phyloP scores from a whole-genome alignment of 1,284 basidiomycete species.

The Sphaerobolus stellatus region DNA sequence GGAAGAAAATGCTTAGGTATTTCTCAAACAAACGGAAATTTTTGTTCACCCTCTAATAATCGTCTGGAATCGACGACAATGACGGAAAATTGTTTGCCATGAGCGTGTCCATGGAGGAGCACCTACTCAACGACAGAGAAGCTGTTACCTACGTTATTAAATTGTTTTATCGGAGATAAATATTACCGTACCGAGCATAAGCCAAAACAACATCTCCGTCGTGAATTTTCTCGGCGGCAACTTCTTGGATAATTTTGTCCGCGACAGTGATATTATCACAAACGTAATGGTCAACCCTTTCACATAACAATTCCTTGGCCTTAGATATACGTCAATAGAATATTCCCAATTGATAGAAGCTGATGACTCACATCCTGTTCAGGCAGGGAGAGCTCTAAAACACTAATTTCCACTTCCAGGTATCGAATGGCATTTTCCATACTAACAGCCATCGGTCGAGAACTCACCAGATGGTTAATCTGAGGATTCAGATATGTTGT shows the following conservation, averaged over 20 bases:
- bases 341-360: slow-evolving; percentile 10
- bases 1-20: slow-evolving; percentile 4
- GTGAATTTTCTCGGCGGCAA: slow-evolving; percentile 90
- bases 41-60: slow-evolving; percentile 76
- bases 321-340: slow-evolving; percentile 31
- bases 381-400: slow-evolving; percentile 86
- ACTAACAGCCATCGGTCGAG: slow-evolving; percentile 90
- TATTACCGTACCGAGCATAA: slow-evolving; percentile 71
- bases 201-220: slow-evolving; percentile 92
- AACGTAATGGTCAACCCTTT: slow-evolving; percentile 91
- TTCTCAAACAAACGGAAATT: background rate
- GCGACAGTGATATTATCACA: slow-evolving; percentile 92
- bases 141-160: slow-evolving; percentile 41
- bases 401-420: slow-evolving; percentile 94
- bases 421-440: slow-evolving; percentile 95
- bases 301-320: slow-evolving; percentile 85
- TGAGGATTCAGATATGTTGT: slow-evolving; percentile 88
- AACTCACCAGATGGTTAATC: slow-evolving; percentile 85
- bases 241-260: slow-evolving; percentile 89
- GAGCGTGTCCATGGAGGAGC: slow-evolving; percentile 74
- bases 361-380: slow-evolving; percentile 80
- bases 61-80: slow-evolving; percentile 95
- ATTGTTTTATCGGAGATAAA: slow-evolving; percentile 10
- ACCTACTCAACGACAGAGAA: slow-evolving; percentile 94
- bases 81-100: slow-evolving; percentile 80